These are phyloP conservation scores for Turnera subulata DNA, from an alignment of 345 rosid genomes.

Conservation along the genomic window DNA sequence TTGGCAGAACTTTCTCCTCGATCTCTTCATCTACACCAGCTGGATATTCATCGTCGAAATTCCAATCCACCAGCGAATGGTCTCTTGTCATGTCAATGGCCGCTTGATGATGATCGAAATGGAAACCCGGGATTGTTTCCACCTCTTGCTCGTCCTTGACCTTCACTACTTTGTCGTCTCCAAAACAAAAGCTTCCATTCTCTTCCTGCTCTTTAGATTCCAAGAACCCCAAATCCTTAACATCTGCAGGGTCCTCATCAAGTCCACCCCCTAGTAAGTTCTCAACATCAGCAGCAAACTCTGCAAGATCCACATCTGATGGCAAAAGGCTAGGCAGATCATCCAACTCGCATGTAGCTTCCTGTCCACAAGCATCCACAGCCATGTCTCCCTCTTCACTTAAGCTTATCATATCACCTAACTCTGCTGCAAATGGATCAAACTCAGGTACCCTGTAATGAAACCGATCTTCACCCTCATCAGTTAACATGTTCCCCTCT, in stretches of 20 bases:
- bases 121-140: no score
- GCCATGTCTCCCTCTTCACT: conserved; percentile 16
- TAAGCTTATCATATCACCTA: conserved; percentile 30
- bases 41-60: conserved; percentile 17
- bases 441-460: conserved; percentile 81
- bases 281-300: conserved; percentile 88
- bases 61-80: conserved; percentile 14
- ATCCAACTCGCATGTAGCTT: conserved; percentile 26
- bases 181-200: not conserved
- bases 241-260: conserved; percentile 53
- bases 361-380: conserved; percentile 18
- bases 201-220: conserved; percentile 37
- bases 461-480: conserved; percentile 62
- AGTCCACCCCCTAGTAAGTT: conserved; percentile 70
- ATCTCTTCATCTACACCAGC: conserved; percentile 12
- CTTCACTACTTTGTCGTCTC: conserved; percentile 10
- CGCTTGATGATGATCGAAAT: conserved; percentile 1
- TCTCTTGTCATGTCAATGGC: conserved; percentile 6
- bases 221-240: conserved; percentile 61
- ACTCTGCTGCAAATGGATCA: conserved; percentile 54
- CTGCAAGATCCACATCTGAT: conserved; percentile 78
- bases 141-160: conserved; percentile 33
- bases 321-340: conserved; percentile 39
- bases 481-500: conserved; percentile 43
- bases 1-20: not conserved